Base-by-base conservation (phyloP, 306 rosid genomes). In the Castanospermum australe region DNA sequence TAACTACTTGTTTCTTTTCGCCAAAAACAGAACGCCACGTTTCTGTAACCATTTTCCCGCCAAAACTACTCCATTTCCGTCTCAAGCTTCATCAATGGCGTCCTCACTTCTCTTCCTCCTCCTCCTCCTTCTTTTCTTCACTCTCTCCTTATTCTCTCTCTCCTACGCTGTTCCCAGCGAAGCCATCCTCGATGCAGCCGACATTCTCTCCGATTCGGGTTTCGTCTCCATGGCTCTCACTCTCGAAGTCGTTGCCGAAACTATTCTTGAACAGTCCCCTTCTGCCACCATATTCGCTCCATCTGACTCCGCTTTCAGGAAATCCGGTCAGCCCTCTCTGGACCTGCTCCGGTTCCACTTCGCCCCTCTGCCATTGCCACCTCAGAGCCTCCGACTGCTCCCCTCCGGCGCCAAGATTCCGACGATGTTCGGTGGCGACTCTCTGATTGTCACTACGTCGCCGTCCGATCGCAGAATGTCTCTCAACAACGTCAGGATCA, bases 211-310 rank as follows among this genome's bases (percentile, higher is more conserved):
- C 22, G 91, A 94, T 68, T 83, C 94, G 1, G 90, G 93, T 67
- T 88, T 35, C 78, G 81, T 83, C 6, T 92, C 98, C 33, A 92
- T 94, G 97, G 82, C 95, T 4, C 87, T 94, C 36, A 89, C 91
- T 1, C 84, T 94, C 14, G 90, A 92, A 81, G 71, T 89, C 79
- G 67, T 91, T 20, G 86, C 94, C 2, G 41, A 80, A 32, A 55
- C 87, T 54, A 79, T 87, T 28, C 72, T 86, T 32, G 82, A 79
- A 3, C 85, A 84, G 7, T 80, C 95, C 8, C 80, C 90, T 55
- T 86, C 92, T 5, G 85, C 88, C 86, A 92, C 98, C 71, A 82
- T 94, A 73, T 94, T 94, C 83, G 89, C 97, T 12, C 97, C 97
- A 0, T 75, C 94, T 9, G 97, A 94, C 71, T 8, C 89, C 21